Percentiles rank a stretch among this genome's conserved stretches.
Conservation (phyloP, 176 grass and related monocot species). For the Triticum turgidum region DNA sequence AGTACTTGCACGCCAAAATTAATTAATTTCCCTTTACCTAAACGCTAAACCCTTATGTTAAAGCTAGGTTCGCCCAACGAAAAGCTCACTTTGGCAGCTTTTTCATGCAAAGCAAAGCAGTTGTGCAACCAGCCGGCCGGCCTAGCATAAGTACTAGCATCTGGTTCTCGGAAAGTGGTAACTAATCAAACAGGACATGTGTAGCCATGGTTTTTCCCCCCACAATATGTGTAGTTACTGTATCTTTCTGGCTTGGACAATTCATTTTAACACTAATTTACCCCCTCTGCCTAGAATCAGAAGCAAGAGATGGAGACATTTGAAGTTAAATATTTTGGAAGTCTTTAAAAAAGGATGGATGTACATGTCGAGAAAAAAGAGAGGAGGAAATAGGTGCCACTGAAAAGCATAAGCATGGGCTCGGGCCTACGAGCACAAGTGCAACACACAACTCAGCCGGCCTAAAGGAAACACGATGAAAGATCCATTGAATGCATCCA, state of each 20-base stretch:
- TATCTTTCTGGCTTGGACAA: background rate
- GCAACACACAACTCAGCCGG: constrained; percentile 25
- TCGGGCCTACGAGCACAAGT: background rate
- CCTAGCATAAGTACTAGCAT: constrained; percentile 31
- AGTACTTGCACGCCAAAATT: constrained; percentile 31
- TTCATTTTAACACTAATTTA: background rate
- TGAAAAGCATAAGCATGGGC: background rate
- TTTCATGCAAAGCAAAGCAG: constrained; percentile 52
- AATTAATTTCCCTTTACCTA: constrained; percentile 45
- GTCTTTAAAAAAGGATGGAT: background rate
- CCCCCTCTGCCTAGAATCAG: too few species aligned
- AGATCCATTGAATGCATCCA: constrained; percentile 31
- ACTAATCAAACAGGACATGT: constrained; percentile 29
- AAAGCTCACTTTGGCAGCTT: constrained; percentile 50
- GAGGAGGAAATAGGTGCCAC: background rate
- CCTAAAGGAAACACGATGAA: constrained; percentile 38
- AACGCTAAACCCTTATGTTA: constrained; percentile 37
- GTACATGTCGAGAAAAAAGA: background rate
- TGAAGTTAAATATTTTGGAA: background rate
- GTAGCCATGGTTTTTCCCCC: background rate
- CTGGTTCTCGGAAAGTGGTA: constrained; percentile 28
- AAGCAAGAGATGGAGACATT: background rate
- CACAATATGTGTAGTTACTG: too few species aligned
- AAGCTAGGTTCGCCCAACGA: constrained; percentile 34
- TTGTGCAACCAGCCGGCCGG: background rate